phyloP scores from a whole-genome alignment of 1,284 basidiomycete genomes.

The Fomitiporia mediterranea region DNA sequence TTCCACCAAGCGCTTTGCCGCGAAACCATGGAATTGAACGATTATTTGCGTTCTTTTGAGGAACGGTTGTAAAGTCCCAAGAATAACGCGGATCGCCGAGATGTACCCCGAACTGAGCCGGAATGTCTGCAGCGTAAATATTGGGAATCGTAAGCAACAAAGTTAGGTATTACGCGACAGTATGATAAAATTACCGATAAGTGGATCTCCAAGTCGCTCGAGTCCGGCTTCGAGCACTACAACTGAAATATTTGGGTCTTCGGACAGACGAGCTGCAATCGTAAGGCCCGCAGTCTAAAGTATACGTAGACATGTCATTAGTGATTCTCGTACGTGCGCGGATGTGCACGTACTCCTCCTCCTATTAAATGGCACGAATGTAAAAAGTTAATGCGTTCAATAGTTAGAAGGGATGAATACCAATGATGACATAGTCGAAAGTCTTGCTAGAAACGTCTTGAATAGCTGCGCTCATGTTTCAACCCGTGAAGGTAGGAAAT shows the following conservation, averaged over 20 bases:
- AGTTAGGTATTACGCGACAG: neutral
- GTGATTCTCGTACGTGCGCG: neutral
- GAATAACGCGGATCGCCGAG: slow-evolving; percentile 28
- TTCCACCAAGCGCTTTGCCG: slow-evolving; percentile 31
- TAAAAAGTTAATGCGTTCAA: neutral
- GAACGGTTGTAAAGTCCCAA: slow-evolving; percentile 31
- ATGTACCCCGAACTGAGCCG: slow-evolving; percentile 21
- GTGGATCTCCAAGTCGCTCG: slow-evolving; percentile 31
- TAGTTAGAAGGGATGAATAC: neutral
- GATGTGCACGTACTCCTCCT: slow-evolving; percentile 8
- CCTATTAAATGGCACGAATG: neutral
- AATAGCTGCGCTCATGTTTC: slow-evolving; percentile 1
- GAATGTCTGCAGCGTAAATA: slow-evolving; percentile 17
- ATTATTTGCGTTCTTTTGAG: slow-evolving; percentile 22
- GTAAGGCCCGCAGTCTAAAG: slow-evolving; percentile 35
- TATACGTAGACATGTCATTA: neutral
- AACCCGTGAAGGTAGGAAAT: no score
- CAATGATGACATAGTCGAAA: slow-evolving; percentile 18
- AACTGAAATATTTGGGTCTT: slow-evolving; percentile 36
- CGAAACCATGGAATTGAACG: slow-evolving; percentile 23
- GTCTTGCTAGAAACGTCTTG: slow-evolving; percentile 1
- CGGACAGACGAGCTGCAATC: slow-evolving; percentile 41
- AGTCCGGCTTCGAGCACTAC: slow-evolving; percentile 39
- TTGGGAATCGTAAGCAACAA: neutral
- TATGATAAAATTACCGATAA: slow-evolving; percentile 23